Evolutionary conservation across 1,284 basidiomycete species (phyloP).

Genomic region (Sparassis latifolia): DNA sequence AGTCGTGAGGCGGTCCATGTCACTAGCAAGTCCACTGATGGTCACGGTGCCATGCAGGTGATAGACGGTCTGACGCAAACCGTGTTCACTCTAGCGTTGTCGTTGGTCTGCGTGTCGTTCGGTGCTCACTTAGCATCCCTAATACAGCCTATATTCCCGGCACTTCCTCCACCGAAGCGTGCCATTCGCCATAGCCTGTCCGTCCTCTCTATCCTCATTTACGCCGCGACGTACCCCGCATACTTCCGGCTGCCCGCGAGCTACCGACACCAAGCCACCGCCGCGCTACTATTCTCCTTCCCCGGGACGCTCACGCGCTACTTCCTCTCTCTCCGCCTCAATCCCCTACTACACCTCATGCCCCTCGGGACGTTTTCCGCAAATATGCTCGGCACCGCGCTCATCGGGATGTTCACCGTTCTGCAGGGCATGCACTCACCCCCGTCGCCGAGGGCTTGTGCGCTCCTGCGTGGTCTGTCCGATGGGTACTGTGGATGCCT

Average conservation of each 20-base stretch:
- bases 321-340: slow-evolving; percentile 68
- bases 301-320: slow-evolving; percentile 88
- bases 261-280: slow-evolving; percentile 77
- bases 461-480: slow-evolving; percentile 70
- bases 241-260: slow-evolving; percentile 70
- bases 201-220: slow-evolving; percentile 46
- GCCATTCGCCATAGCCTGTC: slow-evolving; percentile 40
- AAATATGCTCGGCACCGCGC: slow-evolving; percentile 76
- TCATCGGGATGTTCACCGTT: slow-evolving; percentile 69
- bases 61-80: slow-evolving; percentile 82
- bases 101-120: slow-evolving; percentile 58
- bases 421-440: slow-evolving; percentile 51
- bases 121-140: slow-evolving; percentile 48
- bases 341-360: slow-evolving; percentile 55
- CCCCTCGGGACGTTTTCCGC: slow-evolving; percentile 87
- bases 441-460: slow-evolving; percentile 51
- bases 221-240: slow-evolving; percentile 64
- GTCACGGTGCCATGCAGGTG: slow-evolving; percentile 41
- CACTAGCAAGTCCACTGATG: no score
- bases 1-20: slow-evolving; percentile 21
- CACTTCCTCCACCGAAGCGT: slow-evolving; percentile 33
- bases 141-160: slow-evolving; percentile 35
- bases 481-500: slow-evolving; percentile 96
- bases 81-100: slow-evolving; percentile 72
- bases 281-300: slow-evolving; percentile 86